Evolutionary conservation across 163 green algal species (phyloP), one percentile per base, ranked within the genome.

Genomic region (Trebouxiophyceae sp.): DNA sequence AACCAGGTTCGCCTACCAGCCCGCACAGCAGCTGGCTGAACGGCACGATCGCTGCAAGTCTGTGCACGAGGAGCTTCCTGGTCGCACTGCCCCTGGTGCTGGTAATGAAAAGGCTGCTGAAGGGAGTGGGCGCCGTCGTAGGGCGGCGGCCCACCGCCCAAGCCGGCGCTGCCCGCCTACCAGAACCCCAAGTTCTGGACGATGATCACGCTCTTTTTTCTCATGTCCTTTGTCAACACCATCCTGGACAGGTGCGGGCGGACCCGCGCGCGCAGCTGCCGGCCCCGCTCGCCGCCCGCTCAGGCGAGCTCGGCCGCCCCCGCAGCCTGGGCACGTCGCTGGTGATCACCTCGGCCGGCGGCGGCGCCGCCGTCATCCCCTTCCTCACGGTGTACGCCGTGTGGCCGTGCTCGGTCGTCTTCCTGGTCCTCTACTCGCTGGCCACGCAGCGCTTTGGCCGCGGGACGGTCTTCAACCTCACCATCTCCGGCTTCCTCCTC

Each of bases 361-460:
- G 85, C n/a, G 74, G 80, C 47, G 77, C 72, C 4, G 68, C 72
- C 33, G 72, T 79, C 27, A 91, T 97, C 55, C 91, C 91, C 7
- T 97, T 91, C 74, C 74, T 97, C 7, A 95, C 84, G 65, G 84
- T 97, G 1, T 98, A 97, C 66, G 92, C 79, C 7, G 91, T 96
- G 32, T 82, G 96, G 60, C 92, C 92, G 5, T 70, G 65, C 16
- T 94, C 85, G 4, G 54, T 96, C n/a, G 7, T 93, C 20, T 97
- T 98, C 76, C 79, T 97, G 64, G 63, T 95, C 6, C 33, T 73
- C 0, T 97, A 92, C 78, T 87, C 82, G 0, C 76, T 73, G 16
- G 86, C 82, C 4, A 85, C 79, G 3, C 83, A 91, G 68, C 67
- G 67, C 27, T 80, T 93, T 46, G 75, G 67, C 23, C 71, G 88